Base-by-base conservation (phyloP, 2,329 filamentous ascomycete species). In the Talaromyces funiculosus region DNA sequence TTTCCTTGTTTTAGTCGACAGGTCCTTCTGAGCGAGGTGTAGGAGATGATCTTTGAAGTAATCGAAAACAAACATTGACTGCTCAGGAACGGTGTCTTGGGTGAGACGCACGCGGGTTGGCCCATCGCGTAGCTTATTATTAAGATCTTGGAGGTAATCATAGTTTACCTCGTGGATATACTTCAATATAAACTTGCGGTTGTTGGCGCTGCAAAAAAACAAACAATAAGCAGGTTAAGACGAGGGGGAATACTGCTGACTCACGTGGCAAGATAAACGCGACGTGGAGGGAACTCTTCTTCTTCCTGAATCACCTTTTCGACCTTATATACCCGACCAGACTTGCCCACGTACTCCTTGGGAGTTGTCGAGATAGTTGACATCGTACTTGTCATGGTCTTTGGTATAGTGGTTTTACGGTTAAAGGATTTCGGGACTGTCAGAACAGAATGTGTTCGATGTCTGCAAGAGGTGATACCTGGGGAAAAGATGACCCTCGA, bases 31-130 rank as follows among this genome's bases (percentile, higher is more conserved):
- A 57, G 68, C 74, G 61, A 80, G 73, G 63, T 69, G 70, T 60
- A 80, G 72, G 18, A 80, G 69, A 68, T 80, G 69, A 54, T 76
- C 75, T 4, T 69, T 73, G 63, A 78, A 68, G 67, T 79, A 79
- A 61, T 75, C 73, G 59, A 77, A 80, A 62, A 79, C 73, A 63
- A 80, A 79, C 69, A 80, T 77, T 31, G 73, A 75, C 63, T 76
- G 68, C 20, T 77, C 73, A 6, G 78, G 77, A 62, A 79, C 69
- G 40, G 74, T 76, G 65, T 81, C 78, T 45, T 73, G 67, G 33
- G 42, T 53, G 22, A 68, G 62, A 26, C 61, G 38, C 53, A 63
- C 61, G 57, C 67, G 64, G 53, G 29, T 20, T 29, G 10, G 33
- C 22, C 53, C 33, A n/a, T 40, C 18, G 20, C 53, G 53, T 54